A percentile compares a stretch with the other conserved stretches of the same genome.
These are phyloP conservation scores for Dictyostelium firmibasis DNA, from an alignment of 78 protist genomes.

Conservation along the genomic window DNA sequence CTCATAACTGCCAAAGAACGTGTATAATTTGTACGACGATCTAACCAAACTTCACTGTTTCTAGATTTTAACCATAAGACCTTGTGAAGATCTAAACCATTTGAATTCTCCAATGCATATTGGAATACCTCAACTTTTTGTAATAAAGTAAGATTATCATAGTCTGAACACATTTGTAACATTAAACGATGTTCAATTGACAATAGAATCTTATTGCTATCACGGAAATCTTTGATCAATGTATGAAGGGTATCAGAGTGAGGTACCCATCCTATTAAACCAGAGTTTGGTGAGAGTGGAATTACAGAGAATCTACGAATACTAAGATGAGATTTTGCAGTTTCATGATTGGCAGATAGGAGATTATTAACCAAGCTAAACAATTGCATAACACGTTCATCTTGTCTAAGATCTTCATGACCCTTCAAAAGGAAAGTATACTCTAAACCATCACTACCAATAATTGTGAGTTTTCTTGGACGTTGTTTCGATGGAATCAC, in stretches of 20 bases:
- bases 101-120: conserved; percentile 91
- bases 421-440: conserved; percentile 97
- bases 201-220: conserved; percentile 84
- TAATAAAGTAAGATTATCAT: conserved; percentile 92
- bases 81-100: conserved; percentile 95
- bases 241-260: conserved; percentile 95
- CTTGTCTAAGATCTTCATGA: conserved; percentile 98
- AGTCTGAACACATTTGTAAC: conserved; percentile 95
- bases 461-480: conserved; percentile 95
- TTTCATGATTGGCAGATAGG: conserved; percentile 86
- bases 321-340: conserved; percentile 75
- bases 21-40: conserved; percentile 91
- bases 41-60: conserved; percentile 93
- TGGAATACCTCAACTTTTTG: conserved; percentile 98
- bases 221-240: conserved; percentile 93
- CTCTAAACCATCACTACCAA: conserved; percentile 91
- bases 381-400: conserved; percentile 98
- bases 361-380: conserved; percentile 98
- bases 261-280: conserved; percentile 95
- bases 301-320: conserved; percentile 92
- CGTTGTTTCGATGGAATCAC: conserved; percentile 99
- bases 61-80: conserved; percentile 94
- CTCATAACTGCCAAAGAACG: conserved; percentile 96
- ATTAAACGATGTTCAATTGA: conserved; percentile 93
- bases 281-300: conserved; percentile 92